These are phyloP conservation scores for Castanospermum australe DNA, from an alignment of 306 rosid genomes.

Conservation along the genomic window DNA sequence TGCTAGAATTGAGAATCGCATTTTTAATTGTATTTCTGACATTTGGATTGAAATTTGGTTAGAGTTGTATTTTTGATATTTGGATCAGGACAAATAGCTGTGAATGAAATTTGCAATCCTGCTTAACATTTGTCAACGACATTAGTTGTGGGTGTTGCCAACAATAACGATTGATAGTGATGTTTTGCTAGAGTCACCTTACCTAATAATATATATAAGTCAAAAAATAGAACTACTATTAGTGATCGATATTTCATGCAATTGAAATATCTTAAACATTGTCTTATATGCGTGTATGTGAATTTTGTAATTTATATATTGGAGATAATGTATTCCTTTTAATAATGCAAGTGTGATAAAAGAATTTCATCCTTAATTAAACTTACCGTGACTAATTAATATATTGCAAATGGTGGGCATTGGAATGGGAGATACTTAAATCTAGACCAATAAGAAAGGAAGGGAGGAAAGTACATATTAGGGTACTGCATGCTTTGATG, in stretches of 20 bases:
- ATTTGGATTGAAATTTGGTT: slow-evolving; percentile 5
- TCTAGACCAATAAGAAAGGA: slow-evolving; percentile 5
- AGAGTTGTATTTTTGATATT: not conserved
- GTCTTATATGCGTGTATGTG: not conserved
- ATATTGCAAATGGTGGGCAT: not conserved
- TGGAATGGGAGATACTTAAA: not conserved
- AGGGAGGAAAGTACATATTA: slow-evolving; percentile 9
- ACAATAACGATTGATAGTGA: slow-evolving; percentile 22
- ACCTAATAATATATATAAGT: too few species aligned
- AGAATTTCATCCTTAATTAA: not conserved
- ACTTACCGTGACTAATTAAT: not conserved
- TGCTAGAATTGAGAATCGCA: not conserved
- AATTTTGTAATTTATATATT: not conserved
- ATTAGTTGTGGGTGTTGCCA: slow-evolving; percentile 6
- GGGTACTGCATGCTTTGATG: slow-evolving; percentile 21
- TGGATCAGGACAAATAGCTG: slow-evolving; percentile 4
- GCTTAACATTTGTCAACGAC: slow-evolving; percentile 8
- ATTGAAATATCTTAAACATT: not conserved
- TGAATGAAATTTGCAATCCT: not conserved
- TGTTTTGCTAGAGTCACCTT: not conserved
- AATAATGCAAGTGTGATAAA: slow-evolving; percentile 11
- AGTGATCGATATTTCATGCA: not conserved
- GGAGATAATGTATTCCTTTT: not conserved
- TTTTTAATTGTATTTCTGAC: slow-evolving; percentile 10
- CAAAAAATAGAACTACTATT: not conserved